A percentile compares a stretch with the other conserved stretches of the same genome.
Conservation (phyloP, 225 moss, liverwort and hornwort genomes). For the Sphagnum tenellum region DNA sequence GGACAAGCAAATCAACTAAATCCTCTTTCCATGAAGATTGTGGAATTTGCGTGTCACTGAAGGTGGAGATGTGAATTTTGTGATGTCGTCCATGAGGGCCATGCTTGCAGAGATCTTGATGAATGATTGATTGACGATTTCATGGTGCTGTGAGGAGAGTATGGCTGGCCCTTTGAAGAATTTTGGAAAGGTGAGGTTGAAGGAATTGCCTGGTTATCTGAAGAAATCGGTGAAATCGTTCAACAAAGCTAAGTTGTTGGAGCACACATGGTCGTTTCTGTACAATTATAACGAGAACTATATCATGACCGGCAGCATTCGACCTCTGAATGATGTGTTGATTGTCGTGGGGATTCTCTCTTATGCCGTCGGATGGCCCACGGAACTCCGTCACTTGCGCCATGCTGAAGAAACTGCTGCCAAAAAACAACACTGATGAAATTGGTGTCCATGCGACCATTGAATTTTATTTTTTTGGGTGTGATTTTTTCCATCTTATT, state of each 20-base stretch:
- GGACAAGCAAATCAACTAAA: too few species aligned
- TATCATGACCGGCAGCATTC: constrained; percentile 35
- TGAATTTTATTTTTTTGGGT: too few species aligned
- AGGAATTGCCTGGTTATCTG: constrained; percentile 37
- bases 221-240: constrained; percentile 19
- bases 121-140: too few species aligned
- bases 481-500: too few species aligned
- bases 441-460: too few species aligned
- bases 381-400: constrained; percentile 40
- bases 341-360: constrained; percentile 21
- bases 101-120: too few species aligned
- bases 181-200: constrained; percentile 38
- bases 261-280: constrained; percentile 30
- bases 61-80: too few species aligned
- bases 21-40: too few species aligned
- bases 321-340: constrained; percentile 26
- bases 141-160: background rate
- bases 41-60: too few species aligned
- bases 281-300: constrained; percentile 51
- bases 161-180: constrained; percentile 12
- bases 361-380: constrained; percentile 42
- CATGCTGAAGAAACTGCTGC: constrained; percentile 27
- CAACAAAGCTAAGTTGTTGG: constrained; percentile 28
- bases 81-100: too few species aligned
- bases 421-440: too few species aligned